Percentiles rank a stretch among this genome's conserved stretches.
phyloP scores from a whole-genome alignment of 208 protist genomes.

The Crithidia bombi region DNA sequence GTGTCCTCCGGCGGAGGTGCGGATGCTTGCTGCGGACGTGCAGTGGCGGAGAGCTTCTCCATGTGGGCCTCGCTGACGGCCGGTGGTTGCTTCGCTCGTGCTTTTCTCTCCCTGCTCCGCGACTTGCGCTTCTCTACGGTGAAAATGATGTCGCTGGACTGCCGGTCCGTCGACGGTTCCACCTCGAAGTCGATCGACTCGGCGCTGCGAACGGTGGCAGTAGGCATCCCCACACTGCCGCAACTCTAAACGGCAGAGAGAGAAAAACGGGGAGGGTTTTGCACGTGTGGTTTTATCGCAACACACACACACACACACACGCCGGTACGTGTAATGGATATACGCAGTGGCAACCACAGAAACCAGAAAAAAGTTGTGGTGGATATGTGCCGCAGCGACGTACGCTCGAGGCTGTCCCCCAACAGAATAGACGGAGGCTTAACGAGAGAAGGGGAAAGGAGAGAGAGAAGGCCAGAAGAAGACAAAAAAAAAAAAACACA shows the following conservation, averaged over 20 bases:
- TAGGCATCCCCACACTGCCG: neutral
- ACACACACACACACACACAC: too few relatives aligned
- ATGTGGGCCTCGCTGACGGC: neutral
- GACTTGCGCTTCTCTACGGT: neutral
- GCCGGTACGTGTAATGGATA: too few relatives aligned
- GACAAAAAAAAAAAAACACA: too few relatives aligned
- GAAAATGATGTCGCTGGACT: constrained; percentile 1
- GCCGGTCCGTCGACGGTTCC: neutral
- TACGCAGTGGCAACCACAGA: too few relatives aligned
- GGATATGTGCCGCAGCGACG: too few relatives aligned
- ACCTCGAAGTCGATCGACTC: constrained; percentile 19
- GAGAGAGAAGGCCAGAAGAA: too few relatives aligned
- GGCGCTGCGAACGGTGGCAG: neutral
- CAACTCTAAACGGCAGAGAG: neutral
- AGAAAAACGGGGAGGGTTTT: neutral
- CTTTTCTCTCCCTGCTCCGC: neutral
- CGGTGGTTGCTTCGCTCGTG: neutral
- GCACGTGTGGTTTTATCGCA: neutral
- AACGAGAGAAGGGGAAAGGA: too few relatives aligned
- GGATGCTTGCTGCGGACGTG: neutral
- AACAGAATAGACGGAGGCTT: too few relatives aligned
- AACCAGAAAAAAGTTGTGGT: too few relatives aligned
- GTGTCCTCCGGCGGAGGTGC: neutral
- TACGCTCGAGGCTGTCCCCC: too few relatives aligned
- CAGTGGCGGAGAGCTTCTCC: neutral